These are phyloP conservation scores for Boletus tomentosulus DNA, from an alignment of 768 basidiomycete genomes.

Conservation along the genomic window DNA sequence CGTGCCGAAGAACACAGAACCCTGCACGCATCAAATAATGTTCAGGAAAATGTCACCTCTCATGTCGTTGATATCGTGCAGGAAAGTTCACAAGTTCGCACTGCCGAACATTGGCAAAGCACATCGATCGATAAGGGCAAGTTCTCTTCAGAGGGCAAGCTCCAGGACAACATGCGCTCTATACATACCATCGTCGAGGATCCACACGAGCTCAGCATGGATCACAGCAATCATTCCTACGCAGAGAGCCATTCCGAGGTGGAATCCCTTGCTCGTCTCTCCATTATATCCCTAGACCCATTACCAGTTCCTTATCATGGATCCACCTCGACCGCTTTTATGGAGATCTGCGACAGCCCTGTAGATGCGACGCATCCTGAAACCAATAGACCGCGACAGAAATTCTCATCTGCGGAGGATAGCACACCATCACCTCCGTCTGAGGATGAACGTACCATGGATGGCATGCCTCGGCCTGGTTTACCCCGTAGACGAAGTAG, in stretches of 20 bases:
- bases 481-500: slow-evolving; percentile 55
- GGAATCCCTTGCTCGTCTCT: slow-evolving; percentile 21
- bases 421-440: slow-evolving; percentile 29
- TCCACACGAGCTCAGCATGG: slow-evolving; percentile 19
- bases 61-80: slow-evolving; percentile 4
- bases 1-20: slow-evolving; percentile 17
- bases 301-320: slow-evolving; percentile 45
- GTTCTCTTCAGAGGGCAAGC: slow-evolving; percentile 12
- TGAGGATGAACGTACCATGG: slow-evolving; percentile 30
- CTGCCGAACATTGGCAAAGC: slow-evolving; percentile 10
- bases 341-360: slow-evolving; percentile 34
- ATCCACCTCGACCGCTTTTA: slow-evolving; percentile 27
- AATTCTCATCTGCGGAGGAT: slow-evolving; percentile 15
- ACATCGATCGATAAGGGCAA: slow-evolving; percentile 15
- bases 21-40: slow-evolving; percentile 7
- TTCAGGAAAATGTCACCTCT: slow-evolving; percentile 14
- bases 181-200: slow-evolving; percentile 29
- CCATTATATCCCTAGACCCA: slow-evolving; percentile 40
- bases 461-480: slow-evolving; percentile 29
- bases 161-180: slow-evolving; percentile 24
- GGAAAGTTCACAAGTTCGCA: slow-evolving; percentile 12
- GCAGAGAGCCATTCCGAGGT: slow-evolving; percentile 20
- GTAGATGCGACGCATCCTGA: slow-evolving; percentile 17
- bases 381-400: slow-evolving; percentile 12
- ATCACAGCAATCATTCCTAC: slow-evolving; percentile 12